Conservation (phyloP, 176 grass and related monocot genomes). For the Musa beccarii region DNA sequence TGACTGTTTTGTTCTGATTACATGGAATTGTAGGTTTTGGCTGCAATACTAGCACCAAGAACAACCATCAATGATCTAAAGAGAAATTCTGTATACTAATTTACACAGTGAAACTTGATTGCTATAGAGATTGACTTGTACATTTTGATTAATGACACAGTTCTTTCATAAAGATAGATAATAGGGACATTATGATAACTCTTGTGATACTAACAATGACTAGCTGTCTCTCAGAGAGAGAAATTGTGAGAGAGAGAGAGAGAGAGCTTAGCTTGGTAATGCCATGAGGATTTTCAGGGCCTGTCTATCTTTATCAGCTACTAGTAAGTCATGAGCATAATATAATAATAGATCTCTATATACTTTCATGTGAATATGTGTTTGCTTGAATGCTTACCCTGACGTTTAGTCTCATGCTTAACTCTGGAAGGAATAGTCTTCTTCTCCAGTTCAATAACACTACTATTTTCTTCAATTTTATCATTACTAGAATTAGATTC, state of each 20-base stretch:
- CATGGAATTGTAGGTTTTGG: conserved; percentile 37
- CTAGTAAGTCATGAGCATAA: neutral
- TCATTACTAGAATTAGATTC: conserved; percentile 50
- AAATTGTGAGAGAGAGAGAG: no score
- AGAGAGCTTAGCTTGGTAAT: neutral
- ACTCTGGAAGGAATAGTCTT: conserved; percentile 32
- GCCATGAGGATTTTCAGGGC: neutral
- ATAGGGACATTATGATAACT: no score
- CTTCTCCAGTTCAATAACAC: conserved; percentile 33
- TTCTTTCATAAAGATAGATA: no score
- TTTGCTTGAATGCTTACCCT: conserved; percentile 45
- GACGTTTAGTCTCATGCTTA: conserved; percentile 57
- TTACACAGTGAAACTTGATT: conserved; percentile 12
- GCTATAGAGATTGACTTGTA: neutral
- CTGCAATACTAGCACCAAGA: conserved; percentile 59
- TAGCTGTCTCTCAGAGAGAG: no score
- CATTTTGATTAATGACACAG: neutral
- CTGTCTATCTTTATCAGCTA: neutral
- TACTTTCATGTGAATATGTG: neutral
- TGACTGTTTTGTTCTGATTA: conserved; percentile 34
- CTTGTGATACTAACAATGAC: no score
- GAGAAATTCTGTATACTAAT: neutral
- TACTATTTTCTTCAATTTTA: conserved; percentile 46
- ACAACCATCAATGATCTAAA: conserved; percentile 22
- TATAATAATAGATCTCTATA: neutral